Base-by-base conservation (phyloP, 768 basidiomycete genomes). In the Termitomyces sp. region DNA sequence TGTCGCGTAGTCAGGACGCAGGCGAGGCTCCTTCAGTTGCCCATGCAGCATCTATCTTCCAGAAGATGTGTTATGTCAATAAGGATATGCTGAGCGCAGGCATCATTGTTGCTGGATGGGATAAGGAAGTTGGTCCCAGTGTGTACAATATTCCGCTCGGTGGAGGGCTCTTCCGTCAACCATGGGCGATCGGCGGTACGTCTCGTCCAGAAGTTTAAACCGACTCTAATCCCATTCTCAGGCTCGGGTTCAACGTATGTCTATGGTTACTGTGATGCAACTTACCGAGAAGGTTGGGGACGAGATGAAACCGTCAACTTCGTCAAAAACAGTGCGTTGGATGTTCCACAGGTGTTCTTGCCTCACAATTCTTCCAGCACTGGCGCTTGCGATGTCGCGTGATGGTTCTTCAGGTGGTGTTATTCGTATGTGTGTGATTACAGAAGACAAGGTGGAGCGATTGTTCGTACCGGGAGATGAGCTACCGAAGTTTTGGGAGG, bases 251-350 rank as follows among this genome's bases (percentile, higher is more conserved):
- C 95, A 39, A 94, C 95, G 8, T 99, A 98, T 70, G 94, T 98
- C 12, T 99, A 98, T 69, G 97, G 96, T 54, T 98, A 98, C 76
- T 98, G 97, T 67, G 97, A 99, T 72, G 94, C 97, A n/a, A 98
- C 95, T 30, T 99, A 90, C 71, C 76, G 86, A 73, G 95, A 98
- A 31, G 93, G 91, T 16, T 96, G 93, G 95, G 86, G 83, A 7
- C 82, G 82, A 65, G 92, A 94, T 41, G 85, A 98, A 75, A 97
- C 95, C 0, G 76, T 99, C 57, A 80, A 95, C 39, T 98, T 99
- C 69, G 96, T 98, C 59, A 91, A 86, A 77, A 97, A 98, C 75
- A 94, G 96, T 97, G 69, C 58, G 92, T 82, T 51, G 44, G 8
- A 2, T 36, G 22, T 36, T 58, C n/a, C 20, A 46, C 27, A 54